Evolutionary conservation across 371 early-diverging fungal species (phyloP).

Genomic region (Mucor irregularis): DNA sequence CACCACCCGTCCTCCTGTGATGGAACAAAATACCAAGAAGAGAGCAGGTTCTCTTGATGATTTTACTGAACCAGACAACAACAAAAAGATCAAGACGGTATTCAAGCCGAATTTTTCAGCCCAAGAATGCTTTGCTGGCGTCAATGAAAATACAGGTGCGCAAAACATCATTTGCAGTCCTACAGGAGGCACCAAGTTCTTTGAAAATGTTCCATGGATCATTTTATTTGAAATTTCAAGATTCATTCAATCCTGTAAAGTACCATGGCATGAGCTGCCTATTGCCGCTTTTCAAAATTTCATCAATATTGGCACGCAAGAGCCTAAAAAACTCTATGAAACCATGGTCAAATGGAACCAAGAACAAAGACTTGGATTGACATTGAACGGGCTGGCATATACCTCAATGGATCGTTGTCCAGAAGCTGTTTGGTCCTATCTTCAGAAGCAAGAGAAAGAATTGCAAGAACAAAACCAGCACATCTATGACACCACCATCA

Average conservation of each 20-base stretch:
- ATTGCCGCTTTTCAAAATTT: conserved; percentile 34
- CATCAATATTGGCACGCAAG: conserved; percentile 12
- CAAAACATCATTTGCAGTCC: conserved; percentile 17
- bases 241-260: conserved; percentile 18
- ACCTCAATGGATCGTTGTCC: conserved; percentile 35
- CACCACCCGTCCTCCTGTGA: no score
- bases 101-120: conserved; percentile 14
- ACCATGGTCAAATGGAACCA: conserved; percentile 38
- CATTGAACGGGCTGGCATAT: conserved; percentile 6
- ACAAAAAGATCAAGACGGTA: not conserved
- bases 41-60: not conserved
- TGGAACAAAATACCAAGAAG: not conserved
- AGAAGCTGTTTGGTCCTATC: conserved; percentile 33
- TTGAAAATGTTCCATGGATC: conserved; percentile 25
- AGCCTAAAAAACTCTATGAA: conserved; percentile 26
- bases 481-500: not conserved
- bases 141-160: not conserved
- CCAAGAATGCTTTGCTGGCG: conserved; percentile 5
- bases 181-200: conserved; percentile 5
- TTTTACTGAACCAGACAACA: not conserved
- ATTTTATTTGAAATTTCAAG: conserved; percentile 38
- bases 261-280: conserved; percentile 28
- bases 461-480: not conserved
- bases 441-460: conserved; percentile 3
- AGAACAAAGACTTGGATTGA: conserved; percentile 10